phyloP scores from a whole-genome alignment of 345 rosid genomes.

The Salix arbutifolia region DNA sequence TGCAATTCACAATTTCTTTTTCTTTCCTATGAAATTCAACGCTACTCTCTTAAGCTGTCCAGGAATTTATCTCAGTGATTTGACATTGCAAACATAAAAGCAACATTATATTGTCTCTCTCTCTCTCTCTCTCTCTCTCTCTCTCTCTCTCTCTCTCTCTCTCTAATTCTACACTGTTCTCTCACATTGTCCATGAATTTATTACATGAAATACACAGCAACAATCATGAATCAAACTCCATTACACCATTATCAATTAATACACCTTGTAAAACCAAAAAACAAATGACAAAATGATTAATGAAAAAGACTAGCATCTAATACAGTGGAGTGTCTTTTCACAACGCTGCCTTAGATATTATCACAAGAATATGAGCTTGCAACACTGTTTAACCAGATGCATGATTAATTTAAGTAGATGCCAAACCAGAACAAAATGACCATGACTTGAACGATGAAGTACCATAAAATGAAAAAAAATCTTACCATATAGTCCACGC shows the following conservation, averaged over 20 bases:
- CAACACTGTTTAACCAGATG: not conserved
- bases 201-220: not conserved
- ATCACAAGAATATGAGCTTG: not conserved
- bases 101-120: not conserved
- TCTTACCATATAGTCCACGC: constrained; percentile 95
- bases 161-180: not conserved
- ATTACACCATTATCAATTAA: not conserved
- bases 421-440: not conserved
- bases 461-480: not conserved
- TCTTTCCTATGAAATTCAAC: not conserved
- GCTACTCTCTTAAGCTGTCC: not conserved
- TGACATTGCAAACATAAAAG: not conserved
- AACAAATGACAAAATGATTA: not conserved
- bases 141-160: not conserved
- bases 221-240: not conserved
- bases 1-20: not conserved
- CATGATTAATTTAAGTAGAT: not conserved
- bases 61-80: not conserved
- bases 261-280: not conserved
- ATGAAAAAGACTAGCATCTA: not conserved
- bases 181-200: not conserved
- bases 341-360: not conserved
- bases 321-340: not conserved
- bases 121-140: not conserved
- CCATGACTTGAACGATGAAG: not conserved